A percentile compares a stretch with the other conserved stretches of the same genome.
phyloP scores from a whole-genome alignment of 108 stramenopile genomes.

The Cyclotella cryptica region DNA sequence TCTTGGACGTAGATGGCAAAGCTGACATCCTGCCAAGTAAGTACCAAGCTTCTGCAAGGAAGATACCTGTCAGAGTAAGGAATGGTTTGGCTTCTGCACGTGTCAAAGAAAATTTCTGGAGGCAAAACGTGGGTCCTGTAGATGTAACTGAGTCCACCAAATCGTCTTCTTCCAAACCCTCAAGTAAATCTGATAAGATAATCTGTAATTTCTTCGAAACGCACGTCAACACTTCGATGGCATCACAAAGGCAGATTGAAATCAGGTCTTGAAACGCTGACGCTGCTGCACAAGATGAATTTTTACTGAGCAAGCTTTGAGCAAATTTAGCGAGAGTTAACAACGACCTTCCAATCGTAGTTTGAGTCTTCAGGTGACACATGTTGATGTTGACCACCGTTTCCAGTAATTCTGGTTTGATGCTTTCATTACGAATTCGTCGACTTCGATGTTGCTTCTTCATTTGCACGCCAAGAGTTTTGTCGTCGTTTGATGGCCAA shows the following conservation, averaged over 20 bases:
- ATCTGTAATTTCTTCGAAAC: constrained; percentile 22
- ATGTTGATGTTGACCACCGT: constrained; percentile 27
- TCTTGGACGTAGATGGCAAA: constrained; percentile 4
- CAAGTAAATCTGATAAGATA: constrained; percentile 29
- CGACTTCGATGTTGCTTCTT: constrained; percentile 3
- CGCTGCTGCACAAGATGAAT: not conserved
- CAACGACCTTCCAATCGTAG: constrained; percentile 20
- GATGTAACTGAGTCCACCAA: constrained; percentile 31
- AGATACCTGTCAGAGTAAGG: constrained; percentile 38
- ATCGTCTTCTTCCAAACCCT: constrained; percentile 49
- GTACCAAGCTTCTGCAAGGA: constrained; percentile 43
- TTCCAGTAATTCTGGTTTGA: constrained; percentile 11
- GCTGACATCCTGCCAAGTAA: constrained; percentile 34
- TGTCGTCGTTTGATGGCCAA: constrained; percentile 28
- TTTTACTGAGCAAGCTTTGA: not conserved
- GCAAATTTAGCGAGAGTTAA: constrained; percentile 7
- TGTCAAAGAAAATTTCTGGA: constrained; percentile 28
- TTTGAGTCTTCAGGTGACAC: constrained; percentile 5
- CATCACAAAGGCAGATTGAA: constrained; percentile 26
- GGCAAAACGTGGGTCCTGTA: constrained; percentile 15
- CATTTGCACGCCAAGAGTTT: constrained; percentile 4
- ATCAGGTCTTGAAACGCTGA: constrained; percentile 26
- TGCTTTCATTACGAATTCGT: constrained; percentile 2
- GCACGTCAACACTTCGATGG: constrained; percentile 42
- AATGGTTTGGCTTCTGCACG: constrained; percentile 32